A percentile compares a stretch with the other conserved stretches of the same genome.
phyloP scores from a whole-genome alignment of 2,329 filamentous ascomycete genomes.

The Ophiosphaerella narmari region DNA sequence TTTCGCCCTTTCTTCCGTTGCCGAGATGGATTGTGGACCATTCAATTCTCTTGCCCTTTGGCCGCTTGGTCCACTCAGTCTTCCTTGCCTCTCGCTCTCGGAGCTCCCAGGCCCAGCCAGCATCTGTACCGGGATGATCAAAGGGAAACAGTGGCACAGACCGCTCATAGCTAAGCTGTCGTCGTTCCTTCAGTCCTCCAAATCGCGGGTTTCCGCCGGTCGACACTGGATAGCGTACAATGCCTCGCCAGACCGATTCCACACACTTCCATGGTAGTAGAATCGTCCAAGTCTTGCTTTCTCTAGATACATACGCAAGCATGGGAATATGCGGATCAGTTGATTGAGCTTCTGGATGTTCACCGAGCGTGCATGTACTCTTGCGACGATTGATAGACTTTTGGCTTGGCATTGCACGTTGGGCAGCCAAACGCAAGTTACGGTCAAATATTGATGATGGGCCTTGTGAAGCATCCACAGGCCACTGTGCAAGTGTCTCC shows the following conservation, averaged over 20 bases:
- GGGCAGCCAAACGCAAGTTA: conserved; percentile 66
- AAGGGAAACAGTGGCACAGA: conserved; percentile 81
- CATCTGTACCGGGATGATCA: conserved; percentile 78
- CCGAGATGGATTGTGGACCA: conserved; percentile 78
- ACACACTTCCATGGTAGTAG: conserved; percentile 92
- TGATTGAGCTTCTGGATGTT: conserved; percentile 60
- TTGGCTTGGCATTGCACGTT: conserved; percentile 71
- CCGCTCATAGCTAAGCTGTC: conserved; percentile 81
- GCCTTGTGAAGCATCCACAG: conserved; percentile 59
- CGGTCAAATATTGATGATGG: conserved; percentile 69
- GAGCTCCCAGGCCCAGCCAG: conserved; percentile 78
- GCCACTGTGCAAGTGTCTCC: conserved; percentile 69
- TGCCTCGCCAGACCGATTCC: conserved; percentile 78
- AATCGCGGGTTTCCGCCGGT: conserved; percentile 81
- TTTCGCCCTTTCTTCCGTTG: conserved; percentile 74
- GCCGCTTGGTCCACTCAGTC: conserved; percentile 72
- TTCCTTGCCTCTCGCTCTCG: conserved; percentile 65
- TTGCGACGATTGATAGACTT: conserved; percentile 81
- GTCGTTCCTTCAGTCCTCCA: conserved; percentile 77
- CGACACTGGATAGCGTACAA: conserved; percentile 81
- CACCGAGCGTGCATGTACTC: conserved; percentile 65
- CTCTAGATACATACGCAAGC: conserved; percentile 67
- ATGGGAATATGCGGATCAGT: conserved; percentile 79
- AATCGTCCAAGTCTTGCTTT: conserved; percentile 71
- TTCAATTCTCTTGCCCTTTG: conserved; percentile 78